phyloP scores from a whole-genome alignment of 805 yeast genomes.

The Yarrowia sp. region DNA sequence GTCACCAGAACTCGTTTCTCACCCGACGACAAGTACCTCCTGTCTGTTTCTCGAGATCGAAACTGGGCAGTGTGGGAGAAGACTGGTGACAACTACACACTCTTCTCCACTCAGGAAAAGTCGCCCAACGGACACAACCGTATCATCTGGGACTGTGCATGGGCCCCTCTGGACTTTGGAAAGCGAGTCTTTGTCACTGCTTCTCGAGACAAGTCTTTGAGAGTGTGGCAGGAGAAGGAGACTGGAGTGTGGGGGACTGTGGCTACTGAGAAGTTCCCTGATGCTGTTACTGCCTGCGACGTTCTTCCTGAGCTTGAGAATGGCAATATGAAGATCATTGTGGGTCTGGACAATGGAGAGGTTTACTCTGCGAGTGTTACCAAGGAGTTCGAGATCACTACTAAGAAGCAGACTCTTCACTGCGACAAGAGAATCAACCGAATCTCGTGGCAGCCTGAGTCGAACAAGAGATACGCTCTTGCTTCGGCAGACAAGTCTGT shows the following conservation, averaged over 20 bases:
- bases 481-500: slow-evolving; percentile 27
- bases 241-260: slow-evolving; percentile 50
- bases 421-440: slow-evolving; percentile 63
- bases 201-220: slow-evolving; percentile 82
- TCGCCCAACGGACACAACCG: slow-evolving; percentile 71
- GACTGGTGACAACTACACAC: slow-evolving; percentile 50
- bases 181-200: slow-evolving; percentile 71
- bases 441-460: slow-evolving; percentile 61
- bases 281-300: slow-evolving; percentile 74
- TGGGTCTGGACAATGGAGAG: slow-evolving; percentile 76
- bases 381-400: slow-evolving; percentile 47
- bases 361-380: slow-evolving; percentile 56
- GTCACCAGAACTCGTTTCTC: slow-evolving; percentile 84
- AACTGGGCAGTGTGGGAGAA: slow-evolving; percentile 77
- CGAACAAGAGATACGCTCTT: slow-evolving; percentile 14
- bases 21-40: slow-evolving; percentile 64
- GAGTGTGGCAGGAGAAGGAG: slow-evolving; percentile 65
- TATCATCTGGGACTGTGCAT: slow-evolving; percentile 94
- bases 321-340: slow-evolving; percentile 53
- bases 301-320: slow-evolving; percentile 50
- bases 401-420: slow-evolving; percentile 57
- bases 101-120: slow-evolving; percentile 58
- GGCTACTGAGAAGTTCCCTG: slow-evolving; percentile 55
- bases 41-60: slow-evolving; percentile 90
- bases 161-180: slow-evolving; percentile 63